Base-by-base conservation (phyloP, 805 yeast genomes). In the Nakazawaea siamensis region DNA sequence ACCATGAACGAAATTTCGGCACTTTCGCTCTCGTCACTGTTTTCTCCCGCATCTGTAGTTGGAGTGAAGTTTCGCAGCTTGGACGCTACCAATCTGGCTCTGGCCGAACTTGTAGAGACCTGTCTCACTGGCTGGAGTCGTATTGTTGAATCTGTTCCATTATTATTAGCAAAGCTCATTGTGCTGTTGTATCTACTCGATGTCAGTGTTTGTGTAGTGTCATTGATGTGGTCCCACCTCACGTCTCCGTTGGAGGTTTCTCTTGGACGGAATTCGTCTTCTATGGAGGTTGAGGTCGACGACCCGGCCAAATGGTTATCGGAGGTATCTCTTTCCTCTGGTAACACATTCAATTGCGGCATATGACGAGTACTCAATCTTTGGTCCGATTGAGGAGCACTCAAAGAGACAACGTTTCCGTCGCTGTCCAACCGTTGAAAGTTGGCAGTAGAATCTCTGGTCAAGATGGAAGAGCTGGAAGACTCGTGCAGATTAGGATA, bases 341-440 rank as follows among this genome's bases (percentile, higher is more conserved):
- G 44, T 23, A 60, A 43, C 2, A 49, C 47, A 32, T 50, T 61
- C 33, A 60, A 49, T 9, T 27, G 27, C 11, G 35, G 27, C 35
- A 31, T 30, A 19, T 18, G 16, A 27, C 29, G 21, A 6, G 38
- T 15, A 25, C 38, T 29, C 16, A 37, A 37, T 27, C 35, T 19
- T 9, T 20, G 13, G 14, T 38, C 37, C 18, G 32, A 29, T 21
- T 33, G 26, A 11, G 41, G 35, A 13, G 33, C 35, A 8, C 6
- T 20, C 31, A 40, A 13, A 2, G 53, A 65, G 11, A 56, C 60
- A 8, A 66, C 50, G 43, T 65, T 64, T 0, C 71, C 71, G 38
- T 63, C 64, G 39, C 68, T 64, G 42, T 65, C 70, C 33, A 63
- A 51, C 39, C 66, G 45, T 45, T 66, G 70, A 37, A 64, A 47